Percentiles rank a stretch among this genome's conserved stretches.
Evolutionary conservation across 2,329 filamentous ascomycete genomes (phyloP).

Genomic region (Diplodia scrobiculata): DNA sequence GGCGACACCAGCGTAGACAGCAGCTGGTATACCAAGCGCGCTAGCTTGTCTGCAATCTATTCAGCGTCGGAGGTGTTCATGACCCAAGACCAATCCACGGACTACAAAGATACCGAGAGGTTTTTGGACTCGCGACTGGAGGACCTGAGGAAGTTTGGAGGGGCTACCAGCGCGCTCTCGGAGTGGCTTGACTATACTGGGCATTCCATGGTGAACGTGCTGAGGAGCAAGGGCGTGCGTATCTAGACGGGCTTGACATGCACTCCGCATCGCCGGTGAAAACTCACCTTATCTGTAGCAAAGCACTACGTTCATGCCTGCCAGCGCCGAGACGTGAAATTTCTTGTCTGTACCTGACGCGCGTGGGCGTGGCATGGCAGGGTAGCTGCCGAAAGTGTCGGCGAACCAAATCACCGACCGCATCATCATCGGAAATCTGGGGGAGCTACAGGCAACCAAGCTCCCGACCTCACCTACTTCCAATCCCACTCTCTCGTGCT

Average conservation of each 20-base stretch:
- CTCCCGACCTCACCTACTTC: constrained; percentile 6
- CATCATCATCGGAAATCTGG: constrained; percentile 29
- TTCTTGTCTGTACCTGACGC: not conserved
- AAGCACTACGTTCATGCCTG: not conserved
- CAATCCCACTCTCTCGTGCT: not conserved
- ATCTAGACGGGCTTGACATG: constrained; percentile 55
- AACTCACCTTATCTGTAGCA: not conserved
- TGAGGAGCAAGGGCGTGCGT: constrained; percentile 83
- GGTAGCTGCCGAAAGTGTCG: constrained; percentile 10
- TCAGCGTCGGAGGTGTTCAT: constrained; percentile 82
- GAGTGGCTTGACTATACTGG: constrained; percentile 84
- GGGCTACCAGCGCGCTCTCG: constrained; percentile 63
- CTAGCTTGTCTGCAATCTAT: constrained; percentile 66
- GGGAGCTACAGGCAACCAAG: constrained; percentile 26
- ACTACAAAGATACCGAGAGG: constrained; percentile 73
- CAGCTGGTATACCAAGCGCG: constrained; percentile 80
- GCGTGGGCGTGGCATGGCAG: not conserved
- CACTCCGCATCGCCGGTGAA: not conserved
- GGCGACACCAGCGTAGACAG: constrained; percentile 80
- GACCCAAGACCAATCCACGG: constrained; percentile 78
- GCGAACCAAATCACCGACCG: constrained; percentile 25
- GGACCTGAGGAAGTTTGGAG: constrained; percentile 66
- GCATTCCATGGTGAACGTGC: constrained; percentile 73
- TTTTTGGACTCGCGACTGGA: constrained; percentile 77
- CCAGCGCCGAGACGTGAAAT: not conserved